Evolutionary conservation across 2,329 filamentous ascomycete species (phyloP), one percentile per base, ranked within the genome.

Genomic region (Phoma sp.): DNA sequence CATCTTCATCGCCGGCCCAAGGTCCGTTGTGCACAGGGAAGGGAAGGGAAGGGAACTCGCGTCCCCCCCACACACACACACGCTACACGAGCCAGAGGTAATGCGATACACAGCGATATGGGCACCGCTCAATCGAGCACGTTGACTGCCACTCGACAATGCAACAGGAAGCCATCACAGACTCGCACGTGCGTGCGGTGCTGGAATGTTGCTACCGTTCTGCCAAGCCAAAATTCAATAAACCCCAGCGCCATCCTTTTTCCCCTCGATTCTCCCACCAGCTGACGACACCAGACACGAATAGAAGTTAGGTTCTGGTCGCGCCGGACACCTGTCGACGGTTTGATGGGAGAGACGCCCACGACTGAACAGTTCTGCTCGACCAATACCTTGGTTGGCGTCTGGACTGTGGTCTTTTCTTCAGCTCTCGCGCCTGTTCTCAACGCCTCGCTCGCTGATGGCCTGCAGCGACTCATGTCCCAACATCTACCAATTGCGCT

Each of bases 191-290:
- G 51, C 44, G 44, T 49, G 44, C 25, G 22, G 13, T 33, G 35
- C 38, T 51, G 53, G 48, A 56, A 56, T 56, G 47, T 36, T 36
- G 29, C 27, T 56, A 32, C 31, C 41, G 46, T 32, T 47, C 27
- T 32, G 53, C 53, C 53, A 56, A 56, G 53, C 37, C 13, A 6
- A 51, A 56, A 51, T 57, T 52, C 54, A 29, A 57, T 57, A 57
- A 57, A 57, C 46, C 43, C 43, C 48, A 51, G 36, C 52, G 46
- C 46, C 46, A 51, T 38, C 46, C 31, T n/a, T 21, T 55, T 46
- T 37, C 36, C 46, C 46, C 43, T 57, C 54, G 38, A 51, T 52
- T 43, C 32, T 46, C 43, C 36, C 27, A 17, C 44, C 37, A 55
- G 52, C 52, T 51, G 46, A 55, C 41, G 37, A 43, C 32, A 36